Evolutionary conservation across 805 yeast species (phyloP).

Genomic region (Scheffersomyces amazonensis): DNA sequence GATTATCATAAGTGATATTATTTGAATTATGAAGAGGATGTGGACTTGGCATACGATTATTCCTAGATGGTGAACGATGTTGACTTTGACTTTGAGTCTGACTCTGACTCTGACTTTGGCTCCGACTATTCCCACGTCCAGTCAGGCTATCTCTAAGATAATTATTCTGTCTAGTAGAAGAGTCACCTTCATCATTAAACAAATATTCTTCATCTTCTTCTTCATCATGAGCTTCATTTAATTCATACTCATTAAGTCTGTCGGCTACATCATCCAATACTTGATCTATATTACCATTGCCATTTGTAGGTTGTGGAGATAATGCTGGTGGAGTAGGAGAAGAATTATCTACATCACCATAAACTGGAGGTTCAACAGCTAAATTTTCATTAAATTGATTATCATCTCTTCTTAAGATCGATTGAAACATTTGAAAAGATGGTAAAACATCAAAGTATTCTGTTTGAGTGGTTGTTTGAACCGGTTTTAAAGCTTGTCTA

Average conservation of each 20-base stretch:
- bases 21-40: slow-evolving; percentile 4
- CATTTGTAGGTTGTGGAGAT: slow-evolving; percentile 9
- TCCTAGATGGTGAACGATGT: background rate
- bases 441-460: slow-evolving; percentile 58
- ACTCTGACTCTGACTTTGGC: background rate
- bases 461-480: slow-evolving; percentile 28
- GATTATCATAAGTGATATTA: slow-evolving; percentile 15
- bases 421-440: slow-evolving; percentile 66
- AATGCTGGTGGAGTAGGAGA: slow-evolving; percentile 25
- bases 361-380: slow-evolving; percentile 31
- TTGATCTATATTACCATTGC: slow-evolving; percentile 4
- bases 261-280: slow-evolving; percentile 5
- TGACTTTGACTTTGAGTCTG: background rate
- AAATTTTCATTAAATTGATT: slow-evolving; percentile 35
- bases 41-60: background rate
- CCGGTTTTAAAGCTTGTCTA: slow-evolving; percentile 14
- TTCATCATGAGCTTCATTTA: slow-evolving; percentile 6
- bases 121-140: background rate
- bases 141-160: no score
- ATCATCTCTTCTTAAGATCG: slow-evolving; percentile 42
- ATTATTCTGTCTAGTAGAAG: slow-evolving; percentile 4
- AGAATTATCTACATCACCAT: slow-evolving; percentile 29
- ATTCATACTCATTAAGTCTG: slow-evolving; percentile 9
- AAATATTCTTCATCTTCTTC: slow-evolving; percentile 15
- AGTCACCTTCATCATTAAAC: slow-evolving; percentile 12